Evolutionary conservation across 1,139 yeast genomes (phyloP), one percentile per base, ranked within the genome.

Genomic region (Scheffersomyces parashehatae): DNA sequence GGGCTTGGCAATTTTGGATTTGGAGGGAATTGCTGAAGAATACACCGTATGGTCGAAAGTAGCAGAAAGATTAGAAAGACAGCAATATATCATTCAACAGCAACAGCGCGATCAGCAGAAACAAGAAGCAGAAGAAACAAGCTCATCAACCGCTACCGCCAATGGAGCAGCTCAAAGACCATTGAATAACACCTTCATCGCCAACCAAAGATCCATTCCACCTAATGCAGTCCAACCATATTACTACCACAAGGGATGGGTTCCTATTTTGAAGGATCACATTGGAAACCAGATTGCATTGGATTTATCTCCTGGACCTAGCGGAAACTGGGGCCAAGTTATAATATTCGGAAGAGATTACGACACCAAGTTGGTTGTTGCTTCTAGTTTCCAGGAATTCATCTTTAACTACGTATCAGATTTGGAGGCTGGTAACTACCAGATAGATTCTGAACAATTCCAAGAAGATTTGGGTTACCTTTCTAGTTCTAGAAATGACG

Each of bases 21-120:
- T 87, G 47, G 95, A 87, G 60, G 73, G 81, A 44, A 77, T 86
- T 43, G 76, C 81, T 39, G 88, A 82, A 54, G 95, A 87, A 62
- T 81, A 85, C 66, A 68, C 74, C 31, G 75, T 84, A 46, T 88
- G 96, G 96, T 77, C 81, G 47, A 82, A 77, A 54, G 88, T 86
- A 14, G 83, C 86, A 26, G 70, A 69, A 48, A 68, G 75, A 44
- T 64, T 80, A 44, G 81, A 76, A 48, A 65, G 62, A 46, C 77
- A 73, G 49, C 70, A 67, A 41, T 64, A 65, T 48, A 47, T 64
- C 36, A 55, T 63, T 20, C 67, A 66, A 50, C 65, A 59, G 49
- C 70, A 63, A 44, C 62, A 59, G 43, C 53, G 55, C 40, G 60
- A 60, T 41, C 54, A 54, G 36, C 45, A 38, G 29, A 38, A 53